Base-by-base conservation (phyloP, 75 land plant species). In the Chamaecyparis obtusa region DNA sequence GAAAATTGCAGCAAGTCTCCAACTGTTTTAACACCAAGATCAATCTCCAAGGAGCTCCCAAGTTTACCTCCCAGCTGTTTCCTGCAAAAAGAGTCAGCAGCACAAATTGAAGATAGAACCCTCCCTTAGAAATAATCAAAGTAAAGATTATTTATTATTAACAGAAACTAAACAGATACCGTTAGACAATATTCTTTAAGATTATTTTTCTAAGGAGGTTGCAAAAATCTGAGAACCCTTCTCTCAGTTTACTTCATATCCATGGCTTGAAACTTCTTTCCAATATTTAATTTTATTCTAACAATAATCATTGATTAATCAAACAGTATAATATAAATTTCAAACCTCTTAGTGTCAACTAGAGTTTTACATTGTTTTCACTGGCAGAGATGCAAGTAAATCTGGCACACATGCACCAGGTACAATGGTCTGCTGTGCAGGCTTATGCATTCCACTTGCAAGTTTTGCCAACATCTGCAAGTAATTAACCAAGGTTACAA, bases 401-500 rank as follows among this genome's bases (percentile, higher is more conserved):
- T 89, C 90, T 83, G 91, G 87, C 33, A 98, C 99, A 85, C 91
- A 90, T 30, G 96, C 91, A 24, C 89, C 88, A 30, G 99, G 99
- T 60, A 98, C 97, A 87, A 97, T 86, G 37, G 99, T 98, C 89
- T 98, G 99, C 72, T 98, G 99, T 33, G 97, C 95, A 86, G 99
- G 99, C 87, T 98, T 98, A 90, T 98, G 94, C 99, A 98, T 98
- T 37, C 89, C 94, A 94, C 99, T 98, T 77, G 99, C 95, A 78
- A 97, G 94, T 91, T 98, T 98, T 24, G 99, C 97, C 57, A 98
- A 93, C 95, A 97, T 98, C 99, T 98, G 94, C 87, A 51, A 82
- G 14, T 49, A 37, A 56, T 48, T 43, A n/a, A 84, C 87, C 19
- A 87, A 89, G 72, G 27, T 32, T 69, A 87, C 2, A 17, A 80